phyloP scores from a whole-genome alignment of 805 yeast species.

The Komagataella ulmi region DNA sequence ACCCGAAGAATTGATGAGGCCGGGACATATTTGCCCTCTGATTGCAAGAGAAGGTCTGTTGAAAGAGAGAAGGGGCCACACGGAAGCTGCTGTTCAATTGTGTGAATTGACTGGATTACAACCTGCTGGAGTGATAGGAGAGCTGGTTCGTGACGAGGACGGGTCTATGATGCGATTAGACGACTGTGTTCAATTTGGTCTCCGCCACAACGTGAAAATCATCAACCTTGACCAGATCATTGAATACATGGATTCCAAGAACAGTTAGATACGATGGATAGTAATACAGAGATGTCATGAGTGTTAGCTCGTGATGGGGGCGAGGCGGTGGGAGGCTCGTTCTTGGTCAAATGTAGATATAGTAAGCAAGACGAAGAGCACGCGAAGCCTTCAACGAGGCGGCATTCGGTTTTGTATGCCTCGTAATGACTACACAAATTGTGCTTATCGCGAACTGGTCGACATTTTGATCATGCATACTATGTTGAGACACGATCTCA shows the following conservation, averaged over 20 bases:
- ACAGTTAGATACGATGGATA: conserved; percentile 2
- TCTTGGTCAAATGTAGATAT: no score
- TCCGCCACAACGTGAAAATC: conserved; percentile 34
- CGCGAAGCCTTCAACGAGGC: no score
- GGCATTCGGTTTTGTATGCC: no score
- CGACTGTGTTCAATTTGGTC: conserved; percentile 66
- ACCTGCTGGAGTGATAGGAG: conserved; percentile 90
- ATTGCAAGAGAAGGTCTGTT: conserved; percentile 85
- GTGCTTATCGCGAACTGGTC: no score
- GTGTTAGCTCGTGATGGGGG: no score
- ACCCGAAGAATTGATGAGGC: conserved; percentile 65
- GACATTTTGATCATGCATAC: background rate
- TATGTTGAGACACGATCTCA: background rate
- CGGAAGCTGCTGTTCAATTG: conserved; percentile 92
- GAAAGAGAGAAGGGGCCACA: conserved; percentile 78
- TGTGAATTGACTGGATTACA: conserved; percentile 62
- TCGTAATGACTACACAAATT: no score
- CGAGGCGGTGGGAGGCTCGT: no score
- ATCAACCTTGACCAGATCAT: conserved; percentile 14
- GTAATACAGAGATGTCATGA: background rate
- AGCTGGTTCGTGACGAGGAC: conserved; percentile 82
- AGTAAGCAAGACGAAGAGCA: no score
- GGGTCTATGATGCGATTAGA: conserved; percentile 92
- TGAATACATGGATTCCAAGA: conserved; percentile 26
- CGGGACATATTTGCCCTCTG: conserved; percentile 91